These are phyloP conservation scores for Theileria orientalis DNA, from an alignment of 169 alveolate genomes.

Conservation along the genomic window DNA sequence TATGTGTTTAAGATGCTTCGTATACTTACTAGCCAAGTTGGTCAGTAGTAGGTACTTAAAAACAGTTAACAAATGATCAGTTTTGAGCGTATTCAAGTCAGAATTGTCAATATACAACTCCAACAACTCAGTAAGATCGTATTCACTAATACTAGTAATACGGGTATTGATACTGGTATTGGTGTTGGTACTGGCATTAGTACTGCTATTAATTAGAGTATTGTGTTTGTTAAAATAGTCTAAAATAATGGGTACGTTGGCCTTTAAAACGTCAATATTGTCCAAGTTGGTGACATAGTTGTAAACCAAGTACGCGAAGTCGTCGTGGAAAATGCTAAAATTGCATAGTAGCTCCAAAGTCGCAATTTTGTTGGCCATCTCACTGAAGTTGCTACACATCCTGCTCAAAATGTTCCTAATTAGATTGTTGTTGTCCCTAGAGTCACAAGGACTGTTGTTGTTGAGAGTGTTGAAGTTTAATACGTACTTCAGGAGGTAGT, in stretches of 20 bases:
- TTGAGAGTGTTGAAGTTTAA: background rate
- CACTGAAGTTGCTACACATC: background rate
- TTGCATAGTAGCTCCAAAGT: background rate
- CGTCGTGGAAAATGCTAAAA: background rate
- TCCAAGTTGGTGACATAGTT: background rate
- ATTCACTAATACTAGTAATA: too few species aligned
- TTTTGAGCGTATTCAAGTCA: too few species aligned
- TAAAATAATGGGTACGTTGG: background rate
- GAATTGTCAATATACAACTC: too few species aligned
- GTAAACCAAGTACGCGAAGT: background rate
- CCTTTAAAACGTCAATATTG: background rate
- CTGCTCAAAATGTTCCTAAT: background rate
- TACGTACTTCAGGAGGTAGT: background rate
- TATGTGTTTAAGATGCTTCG: too few species aligned
- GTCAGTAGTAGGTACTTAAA: too few species aligned
- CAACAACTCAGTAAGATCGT: too few species aligned
- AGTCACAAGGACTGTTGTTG: background rate
- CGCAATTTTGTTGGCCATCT: background rate
- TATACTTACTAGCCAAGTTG: too few species aligned
- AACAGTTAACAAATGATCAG: too few species aligned
- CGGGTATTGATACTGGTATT: too few species aligned
- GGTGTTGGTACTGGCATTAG: too few species aligned
- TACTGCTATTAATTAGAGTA: too few species aligned
- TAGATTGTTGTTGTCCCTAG: background rate
- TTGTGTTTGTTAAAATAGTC: background rate